phyloP scores from a whole-genome alignment of 2,329 filamentous ascomycete species.

The Ceratocystis harringtonii region DNA sequence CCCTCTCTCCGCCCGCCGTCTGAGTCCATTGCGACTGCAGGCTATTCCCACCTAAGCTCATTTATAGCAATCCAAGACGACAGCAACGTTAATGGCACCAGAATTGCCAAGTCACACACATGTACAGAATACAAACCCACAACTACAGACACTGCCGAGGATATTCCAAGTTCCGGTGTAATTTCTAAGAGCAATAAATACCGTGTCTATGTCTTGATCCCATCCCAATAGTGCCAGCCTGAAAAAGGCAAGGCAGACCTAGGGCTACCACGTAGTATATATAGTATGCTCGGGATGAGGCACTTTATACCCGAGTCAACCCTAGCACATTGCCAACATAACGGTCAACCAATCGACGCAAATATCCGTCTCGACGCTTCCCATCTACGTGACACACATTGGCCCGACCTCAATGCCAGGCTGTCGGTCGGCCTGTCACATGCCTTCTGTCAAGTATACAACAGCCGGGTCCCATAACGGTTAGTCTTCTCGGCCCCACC shows the following conservation, averaged over 20 bases:
- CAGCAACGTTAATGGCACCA: constrained; percentile 5
- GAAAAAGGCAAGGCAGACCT: neutral
- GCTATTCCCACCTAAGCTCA: neutral
- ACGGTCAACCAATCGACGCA: neutral
- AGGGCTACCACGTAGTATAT: constrained; percentile 13
- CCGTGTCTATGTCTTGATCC: neutral
- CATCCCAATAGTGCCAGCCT: neutral
- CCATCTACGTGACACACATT: neutral
- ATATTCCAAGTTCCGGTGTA: neutral
- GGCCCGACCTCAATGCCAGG: too few relatives aligned
- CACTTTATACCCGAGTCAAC: neutral
- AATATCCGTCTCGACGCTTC: neutral
- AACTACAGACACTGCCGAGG: neutral
- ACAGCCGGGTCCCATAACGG: neutral
- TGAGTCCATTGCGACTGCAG: neutral
- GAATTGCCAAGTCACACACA: constrained; percentile 3
- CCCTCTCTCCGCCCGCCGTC: neutral
- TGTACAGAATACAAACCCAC: constrained; percentile 6
- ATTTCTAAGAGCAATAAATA: neutral
- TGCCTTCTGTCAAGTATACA: neutral
- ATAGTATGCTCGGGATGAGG: neutral
- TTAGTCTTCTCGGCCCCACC: neutral
- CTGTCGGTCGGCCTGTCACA: neutral
- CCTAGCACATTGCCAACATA: neutral
- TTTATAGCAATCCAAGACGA: constrained; percentile 3